Percentiles rank a stretch among this genome's conserved stretches.
phyloP scores from a whole-genome alignment of 495 filamentous ascomycete species.

The Chaetomium cochliodes region DNA sequence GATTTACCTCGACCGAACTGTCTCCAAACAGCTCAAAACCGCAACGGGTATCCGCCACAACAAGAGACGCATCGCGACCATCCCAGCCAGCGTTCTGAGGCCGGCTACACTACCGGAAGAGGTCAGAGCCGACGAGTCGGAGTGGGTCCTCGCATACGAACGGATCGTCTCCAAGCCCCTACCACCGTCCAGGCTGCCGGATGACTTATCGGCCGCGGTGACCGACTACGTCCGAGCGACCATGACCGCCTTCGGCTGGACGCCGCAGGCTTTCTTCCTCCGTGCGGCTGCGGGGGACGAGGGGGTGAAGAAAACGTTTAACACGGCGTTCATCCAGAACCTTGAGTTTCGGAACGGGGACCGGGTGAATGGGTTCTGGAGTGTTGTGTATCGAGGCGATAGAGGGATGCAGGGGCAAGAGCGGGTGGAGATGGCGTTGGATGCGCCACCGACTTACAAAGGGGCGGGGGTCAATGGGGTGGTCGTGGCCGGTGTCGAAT shows the following conservation, averaged over 20 bases:
- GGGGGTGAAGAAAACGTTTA: constrained; percentile 26
- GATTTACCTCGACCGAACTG: constrained; percentile 12
- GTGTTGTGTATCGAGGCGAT: constrained; percentile 13
- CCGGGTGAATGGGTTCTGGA: constrained; percentile 36
- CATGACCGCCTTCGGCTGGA: constrained; percentile 35
- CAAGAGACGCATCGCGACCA: not conserved
- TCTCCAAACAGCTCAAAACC: not conserved
- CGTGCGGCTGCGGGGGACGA: constrained; percentile 12
- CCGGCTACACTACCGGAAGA: constrained; percentile 10
- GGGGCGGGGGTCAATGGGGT: constrained; percentile 31
- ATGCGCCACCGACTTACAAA: constrained; percentile 32
- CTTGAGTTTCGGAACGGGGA: constrained; percentile 30
- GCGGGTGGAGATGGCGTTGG: constrained; percentile 31
- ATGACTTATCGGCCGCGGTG: constrained; percentile 15
- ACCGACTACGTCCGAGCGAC: constrained; percentile 33
- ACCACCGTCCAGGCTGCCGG: not conserved
- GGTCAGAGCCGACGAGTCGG: constrained; percentile 1
- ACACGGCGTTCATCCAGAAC: constrained; percentile 22
- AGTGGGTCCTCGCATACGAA: constrained; percentile 33
- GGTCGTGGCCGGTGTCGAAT: constrained; percentile 31
- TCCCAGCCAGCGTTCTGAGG: not conserved
- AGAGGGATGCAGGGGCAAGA: not conserved
- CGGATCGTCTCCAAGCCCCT: constrained; percentile 30
- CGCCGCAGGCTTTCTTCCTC: constrained; percentile 37
- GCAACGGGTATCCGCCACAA: constrained; percentile 9